Evolutionary conservation across 2,329 filamentous ascomycete genomes (phyloP), one percentile per base, ranked within the genome.

Genomic region (Trichophaea hybrida): DNA sequence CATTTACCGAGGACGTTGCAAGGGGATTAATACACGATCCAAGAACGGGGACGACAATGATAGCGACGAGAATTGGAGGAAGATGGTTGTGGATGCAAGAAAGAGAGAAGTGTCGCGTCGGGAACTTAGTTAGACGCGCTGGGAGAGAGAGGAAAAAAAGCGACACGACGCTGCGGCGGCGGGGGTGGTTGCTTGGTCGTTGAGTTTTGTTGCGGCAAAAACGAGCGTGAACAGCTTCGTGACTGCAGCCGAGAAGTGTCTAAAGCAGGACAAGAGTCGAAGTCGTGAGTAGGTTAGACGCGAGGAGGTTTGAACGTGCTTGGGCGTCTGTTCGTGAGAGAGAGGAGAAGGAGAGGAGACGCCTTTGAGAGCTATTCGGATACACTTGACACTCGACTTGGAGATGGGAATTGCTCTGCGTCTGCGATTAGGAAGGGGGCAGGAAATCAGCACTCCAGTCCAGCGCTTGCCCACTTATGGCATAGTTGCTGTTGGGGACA

Each of bases 1-100:
- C 64, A 65, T 65, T 62, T 65, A 65, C 63, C 60, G 58, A 50
- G 53, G 56, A 37, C 50, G 31, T 37, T 35, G 24, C 50, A n/a
- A 35, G 50, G 50, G 50, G 13, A 51, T 17, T 32, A 51, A 24
- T 13, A 51, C 48, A 24, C 48, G 48, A 5, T 51, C 13, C 15
- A 13, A 12, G 24, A 56, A 48, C 52, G 50, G 44, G 56, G 59
- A 53, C 32, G 59, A 59, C 55, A 38, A 53, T 59, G 58, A 59
- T 40, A 58, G 44, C 38, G n/a, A 15, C 38, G 38, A 43, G 38
- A 43, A 43, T 43, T 43, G 38, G 38, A 15, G 38, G 38, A 15
- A 43, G 38, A 43, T 13, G 48, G 48, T 1, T 13, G n/a, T 24
- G 31, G 48, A 24, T 13, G 31, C 12, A 24, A 51, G 31, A 24